Base-by-base conservation (phyloP, 2,329 filamentous ascomycete species). In the Septoria petroselini region DNA sequence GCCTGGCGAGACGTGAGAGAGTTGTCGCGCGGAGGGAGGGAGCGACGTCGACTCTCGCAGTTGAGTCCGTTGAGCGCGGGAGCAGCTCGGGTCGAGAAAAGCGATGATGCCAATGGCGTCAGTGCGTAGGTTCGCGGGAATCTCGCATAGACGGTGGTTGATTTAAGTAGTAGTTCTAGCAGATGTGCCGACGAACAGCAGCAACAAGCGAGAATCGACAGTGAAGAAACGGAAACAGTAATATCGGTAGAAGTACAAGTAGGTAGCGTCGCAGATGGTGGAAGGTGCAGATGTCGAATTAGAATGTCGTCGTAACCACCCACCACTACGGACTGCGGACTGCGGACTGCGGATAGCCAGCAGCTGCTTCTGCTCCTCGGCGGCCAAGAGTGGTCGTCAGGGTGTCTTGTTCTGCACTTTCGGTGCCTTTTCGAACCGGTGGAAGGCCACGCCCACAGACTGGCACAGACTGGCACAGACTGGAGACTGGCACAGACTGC, bases 41-140 rank as follows among this genome's bases (percentile, higher is more conserved):
- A 38, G 17, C 9, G 17, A 18, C 19, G 15, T 38, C 11, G 15
- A 38, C 15, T 19, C 14, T 18, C 11, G 23, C 23, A 27, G 23
- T 27, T 27, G 23, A 27, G 23, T 9, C 23, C 5, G 23, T 27
- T 27, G 23, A 15, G 19, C 35, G 35, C 35, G 35, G 35, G 15
- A 38, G 15, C 19, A 19, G 17, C 19, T 38, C 35, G 35, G 35
- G 17, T 19, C 17, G 17, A 38, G 35, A 19, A 27, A 12, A 12
- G 35, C 15, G 35, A 38, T 38, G 35, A 21, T 38, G 35, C 35
- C 19, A 15, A 19, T 38, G 15, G 15, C 11, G 35, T 38, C 35
- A 38, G 19, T 38, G 35, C 35, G 35, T 38, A 38, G 35, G 35
- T 38, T 38, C 19, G 33, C 12, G 7, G 33, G n/a, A n/a, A n/a